Evolutionary conservation across 352 stramenopile species (phyloP), one percentile per base, ranked within the genome.

Genomic region (Phytophthora pisi): DNA sequence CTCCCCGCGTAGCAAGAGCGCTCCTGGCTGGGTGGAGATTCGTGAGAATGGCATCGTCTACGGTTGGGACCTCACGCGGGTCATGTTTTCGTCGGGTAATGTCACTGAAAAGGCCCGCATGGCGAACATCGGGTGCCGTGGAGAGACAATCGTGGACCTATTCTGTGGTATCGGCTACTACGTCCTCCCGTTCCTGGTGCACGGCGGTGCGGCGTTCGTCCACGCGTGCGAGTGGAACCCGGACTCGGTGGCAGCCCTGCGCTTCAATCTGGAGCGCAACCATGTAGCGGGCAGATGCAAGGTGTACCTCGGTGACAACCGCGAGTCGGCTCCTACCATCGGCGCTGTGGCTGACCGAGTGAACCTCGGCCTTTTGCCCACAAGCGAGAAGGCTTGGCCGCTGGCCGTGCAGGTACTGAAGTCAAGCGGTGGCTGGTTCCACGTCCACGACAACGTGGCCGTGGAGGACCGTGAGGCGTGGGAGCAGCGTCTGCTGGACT

Each of bases 141-240:
- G 78, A 20, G 95, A 99, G 58, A 77, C 89, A 1, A 90, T 99
- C 28, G 88, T 99, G 31, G 97, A 99, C 66, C 81, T 99, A 47
- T 99, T 98, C 63, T 96, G 93, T 38, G 97, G 97, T n/a, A 99
- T 99, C 72, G 97, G 97, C 13, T 99, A 99, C 72, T 99, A 99
- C 65, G 95, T 98, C 26, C 74, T 99, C 18, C 97, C 96, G 0
- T 98, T 98, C 53, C 79, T 98, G 5, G 83, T 98, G 45, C 85
- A 98, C 63, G 96, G 91, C 36, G 88, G 90, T 9, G 96, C 93
- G 2, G 67, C 74, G 3, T 89, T 97, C 57, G 91, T 99, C 2
- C 90, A 97, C 56, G 92, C 94, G 15, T 98, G 94, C 62, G 97
- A 99, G 72, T 99, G 96, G 96, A 99, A 99, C 63, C 87, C 92